These are phyloP conservation scores for Cryphonectria parasitica DNA, from an alignment of 2,329 filamentous ascomycete species.

Conservation along the genomic window DNA sequence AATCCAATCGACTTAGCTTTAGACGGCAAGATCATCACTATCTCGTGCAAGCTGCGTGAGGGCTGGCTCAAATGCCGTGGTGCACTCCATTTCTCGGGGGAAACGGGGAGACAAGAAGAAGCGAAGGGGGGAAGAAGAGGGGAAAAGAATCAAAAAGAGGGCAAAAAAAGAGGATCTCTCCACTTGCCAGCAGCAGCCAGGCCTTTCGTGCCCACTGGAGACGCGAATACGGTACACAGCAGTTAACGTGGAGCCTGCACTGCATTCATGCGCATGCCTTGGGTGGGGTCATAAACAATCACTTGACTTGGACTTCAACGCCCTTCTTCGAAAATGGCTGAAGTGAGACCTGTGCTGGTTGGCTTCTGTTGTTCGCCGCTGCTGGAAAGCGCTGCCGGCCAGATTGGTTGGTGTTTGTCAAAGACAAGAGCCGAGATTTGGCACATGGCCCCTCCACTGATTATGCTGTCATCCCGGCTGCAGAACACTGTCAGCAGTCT, in stretches of 20 bases:
- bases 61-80: background rate
- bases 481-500: background rate
- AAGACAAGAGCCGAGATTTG: background rate
- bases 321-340: background rate
- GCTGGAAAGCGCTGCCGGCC: background rate
- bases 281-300: background rate
- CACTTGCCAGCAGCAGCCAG: constrained; percentile 4
- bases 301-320: background rate
- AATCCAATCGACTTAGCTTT: background rate
- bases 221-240: background rate
- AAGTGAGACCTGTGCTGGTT: background rate
- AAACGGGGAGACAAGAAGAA: too few species aligned
- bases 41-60: constrained; percentile 5
- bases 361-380: background rate
- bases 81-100: background rate
- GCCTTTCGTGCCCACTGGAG: background rate
- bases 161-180: background rate
- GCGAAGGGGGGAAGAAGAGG: too few species aligned
- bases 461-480: background rate
- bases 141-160: too few species aligned
- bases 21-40: constrained; percentile 4
- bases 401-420: background rate
- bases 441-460: background rate
- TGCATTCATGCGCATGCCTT: background rate
- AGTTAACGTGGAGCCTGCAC: background rate